Evolutionary conservation across 768 basidiomycete genomes (phyloP), one percentile per base, ranked within the genome.

Genomic region (Steccherinum ochraceum): DNA sequence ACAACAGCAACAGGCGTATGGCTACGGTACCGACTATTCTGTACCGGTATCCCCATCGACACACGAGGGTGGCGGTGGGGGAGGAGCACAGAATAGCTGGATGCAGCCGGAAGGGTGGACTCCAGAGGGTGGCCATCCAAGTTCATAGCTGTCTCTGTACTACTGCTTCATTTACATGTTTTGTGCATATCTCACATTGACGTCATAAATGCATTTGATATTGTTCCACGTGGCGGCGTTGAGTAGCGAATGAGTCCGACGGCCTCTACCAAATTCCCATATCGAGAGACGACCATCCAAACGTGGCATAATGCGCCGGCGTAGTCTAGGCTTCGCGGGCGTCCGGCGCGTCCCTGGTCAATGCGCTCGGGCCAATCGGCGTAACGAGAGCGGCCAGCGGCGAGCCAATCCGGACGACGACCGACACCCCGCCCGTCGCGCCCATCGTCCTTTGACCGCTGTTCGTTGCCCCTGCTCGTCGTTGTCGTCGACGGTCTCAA

Each of bases 1-100:
- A 45, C 61, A 53, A 21, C 39, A 41, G n/a, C 52, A 55, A 41
- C 19, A 11, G 5, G 46, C 40, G 12, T 62, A 58, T 40, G 50
- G 57, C 39, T 50, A 58, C 43, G 25, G 48, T 40, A 48, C 21
- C n/a, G n/a, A n/a, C n/a, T n/a, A n/a, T n/a, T n/a, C n/a, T n/a
- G n/a, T n/a, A n/a, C n/a, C n/a, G n/a, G n/a, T n/a, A n/a, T n/a
- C n/a, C n/a, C n/a, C n/a, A n/a, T n/a, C n/a, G n/a, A n/a, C n/a
- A n/a, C n/a, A n/a, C n/a, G n/a, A n/a, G n/a, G n/a, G n/a, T n/a
- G n/a, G n/a, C n/a, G n/a, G n/a, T n/a, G n/a, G n/a, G n/a, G n/a
- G n/a, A n/a, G n/a, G n/a, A n/a, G n/a, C n/a, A n/a, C n/a, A n/a
- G n/a, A n/a, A n/a, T n/a, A n/a, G n/a, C n/a, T n/a, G n/a, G n/a